Evolutionary conservation across 345 rosid species (phyloP).

Genomic region (Garcia nutans): DNA sequence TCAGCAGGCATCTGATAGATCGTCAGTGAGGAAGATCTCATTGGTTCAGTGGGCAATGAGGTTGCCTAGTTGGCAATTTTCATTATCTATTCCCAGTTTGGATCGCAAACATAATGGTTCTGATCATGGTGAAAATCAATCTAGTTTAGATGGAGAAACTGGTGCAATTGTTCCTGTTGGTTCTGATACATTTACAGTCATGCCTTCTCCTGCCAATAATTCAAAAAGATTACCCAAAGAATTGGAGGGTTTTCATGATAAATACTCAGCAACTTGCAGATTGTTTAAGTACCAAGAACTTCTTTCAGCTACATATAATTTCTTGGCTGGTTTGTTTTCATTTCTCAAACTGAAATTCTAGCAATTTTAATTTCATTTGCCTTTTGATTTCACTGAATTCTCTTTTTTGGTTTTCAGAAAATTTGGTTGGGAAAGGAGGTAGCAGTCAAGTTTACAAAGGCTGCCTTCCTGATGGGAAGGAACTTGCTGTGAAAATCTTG

Average conservation of each 20-base stretch:
- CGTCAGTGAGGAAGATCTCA: conserved; percentile 48
- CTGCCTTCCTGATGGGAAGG: conserved; percentile 72
- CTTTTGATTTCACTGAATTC: not conserved
- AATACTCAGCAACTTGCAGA: conserved; percentile 35
- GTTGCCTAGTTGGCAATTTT: conserved; percentile 26
- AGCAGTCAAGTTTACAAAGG: conserved; percentile 88
- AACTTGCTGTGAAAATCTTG: conserved; percentile 83
- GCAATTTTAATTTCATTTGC: not conserved
- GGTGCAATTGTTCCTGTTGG: conserved; percentile 55
- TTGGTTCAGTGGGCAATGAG: conserved; percentile 35
- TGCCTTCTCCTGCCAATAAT: conserved; percentile 33
- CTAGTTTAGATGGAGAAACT: conserved; percentile 25
- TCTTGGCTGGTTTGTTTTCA: conserved; percentile 55
- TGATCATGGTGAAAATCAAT: not conserved
- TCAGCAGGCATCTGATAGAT: conserved; percentile 30
- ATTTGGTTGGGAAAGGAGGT: conserved; percentile 92
- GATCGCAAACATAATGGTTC: conserved; percentile 4
- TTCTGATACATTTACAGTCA: conserved; percentile 25
- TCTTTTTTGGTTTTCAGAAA: conserved; percentile 43
- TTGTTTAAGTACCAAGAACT: conserved; percentile 47
- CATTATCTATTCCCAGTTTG: conserved; percentile 10
- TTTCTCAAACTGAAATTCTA: not conserved
- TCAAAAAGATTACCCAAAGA: conserved; percentile 24
- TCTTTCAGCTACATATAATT: conserved; percentile 56
- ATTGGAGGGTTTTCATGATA: conserved; percentile 33